Base-by-base conservation (phyloP, 306 rosid species). In the Citrullus mucosospermus region DNA sequence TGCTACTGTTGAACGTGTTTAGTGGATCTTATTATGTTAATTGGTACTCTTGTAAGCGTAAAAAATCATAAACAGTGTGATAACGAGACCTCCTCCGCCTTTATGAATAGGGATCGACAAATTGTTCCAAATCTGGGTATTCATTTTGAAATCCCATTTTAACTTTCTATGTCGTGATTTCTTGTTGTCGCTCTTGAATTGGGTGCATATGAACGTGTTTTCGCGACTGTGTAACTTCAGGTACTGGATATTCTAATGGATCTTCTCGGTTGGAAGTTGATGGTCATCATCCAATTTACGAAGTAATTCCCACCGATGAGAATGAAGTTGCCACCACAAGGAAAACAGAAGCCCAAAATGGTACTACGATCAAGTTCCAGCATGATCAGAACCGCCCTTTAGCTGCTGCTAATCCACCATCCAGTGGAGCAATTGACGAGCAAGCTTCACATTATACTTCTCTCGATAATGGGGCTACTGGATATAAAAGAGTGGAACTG, bases 341-440 rank as follows among this genome's bases (percentile, higher is more conserved):
- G 14, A 55, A 8, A 54, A 1, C 62, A 30, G 72, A 11, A 20
- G 5, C 76, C 6, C 70, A 32, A 9, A 53, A 46, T 75, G 61
- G 67, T 11, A 54, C 20, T 9, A 46, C 46, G 6, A 28, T 61
- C 8, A 61, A 34, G 25, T 63, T 58, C 17, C 76, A 77, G 74
- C 50, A 0, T 38, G 65, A 55, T 57, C 67, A 38, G 39, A 76
- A 16, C 69, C 57, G 43, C 58, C 18, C 60, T 77, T 61, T 18
- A 77, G 22, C 69, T 44, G 46, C 78, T 65, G 72, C 84, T 65
- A 81, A 85, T 62, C 51, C 54, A 55, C 63, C 84, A 58, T 60
- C 70, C 38, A 71, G 69, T 65, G 68, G 55, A 57, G 80, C 79
- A 6, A 25, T 22, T 39, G 60, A 15, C 36, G 75, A 48, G 48